Base-by-base conservation (phyloP, 495 filamentous ascomycete genomes). In the Penicillium coprophilum region DNA sequence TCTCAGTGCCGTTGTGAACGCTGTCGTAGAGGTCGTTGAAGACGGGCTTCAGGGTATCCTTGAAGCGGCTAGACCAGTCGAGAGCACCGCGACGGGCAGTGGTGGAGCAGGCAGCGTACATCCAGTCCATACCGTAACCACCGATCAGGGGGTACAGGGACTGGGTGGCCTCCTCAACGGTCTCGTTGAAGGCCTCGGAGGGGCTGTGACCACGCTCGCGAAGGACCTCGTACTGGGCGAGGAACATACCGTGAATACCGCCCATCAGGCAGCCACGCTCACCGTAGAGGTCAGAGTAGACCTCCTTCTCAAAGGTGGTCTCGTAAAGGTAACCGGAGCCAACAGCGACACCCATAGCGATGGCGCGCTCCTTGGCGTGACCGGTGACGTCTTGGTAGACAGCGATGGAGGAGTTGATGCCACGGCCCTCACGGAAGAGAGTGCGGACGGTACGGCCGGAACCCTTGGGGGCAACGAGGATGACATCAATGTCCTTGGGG, bases 211-310 rank as follows among this genome's bases (percentile, higher is more conserved):
- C 94, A 62, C 88, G 84, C 85, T 98, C 94, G 71, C 94, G 94
- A 74, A 98, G 92, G 67, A 97, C 94, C 84, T 98, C 95, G 83
- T 98, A 97, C 83, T 98, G 94, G 57, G 94, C 94, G 63, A 98
- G 90, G 88, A 98, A 98, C 94, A 98, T 97, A 78, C 94, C 94
- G 84, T 98, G 95, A 79, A 98, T 98, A 77, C 95, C 94, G 66
- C 94, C 95, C 95, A 97, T 98, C 64, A 98, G 81, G 84, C 95
- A 98, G 72, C 95, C 94, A 80, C 94, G 92, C 87, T 98, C 94
- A 77, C 94, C 95, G 82, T 97, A 97, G 59, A 98, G 84, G 78
- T 97, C 95, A 48, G 91, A 96, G 88, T 93, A 96, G 72, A 97
- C 94, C 82, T 97, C 95, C 85, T 97, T 97, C 85, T 97, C 87